Evolutionary conservation across 2,329 filamentous ascomycete species (phyloP), one percentile per base, ranked within the genome.

Genomic region (Microdochium trichocladiopsis): DNA sequence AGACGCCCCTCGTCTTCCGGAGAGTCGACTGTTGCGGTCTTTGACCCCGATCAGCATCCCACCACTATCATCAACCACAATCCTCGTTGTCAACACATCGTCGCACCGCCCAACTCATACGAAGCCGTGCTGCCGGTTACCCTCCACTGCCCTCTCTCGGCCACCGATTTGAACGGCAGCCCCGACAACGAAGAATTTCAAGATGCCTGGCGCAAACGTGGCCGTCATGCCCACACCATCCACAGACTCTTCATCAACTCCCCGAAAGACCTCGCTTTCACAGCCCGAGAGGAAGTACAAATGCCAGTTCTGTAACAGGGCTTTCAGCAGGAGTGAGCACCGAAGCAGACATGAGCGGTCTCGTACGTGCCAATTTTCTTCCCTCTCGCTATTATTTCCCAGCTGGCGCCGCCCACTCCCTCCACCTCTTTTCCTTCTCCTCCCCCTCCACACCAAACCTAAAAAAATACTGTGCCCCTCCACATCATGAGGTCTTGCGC

Each of bases 221-320:
- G 83, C 84, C 63, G 78, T 82, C 62, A 75, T 79, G 61, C 74
- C 84, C 62, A 75, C 87, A 66, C 60, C 64, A 45, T 72, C 82
- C 62, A 79, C 82, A 66, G 76, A 83, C 66, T 82, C 90, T 66
- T 82, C 85, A 66, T 80, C 87, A 68, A 81, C 82, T 63, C 80
- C 86, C 65, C 84, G 88, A 72, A 95, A 95, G 74, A 73, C 86
- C 60, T 78, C 87, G 56, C 75, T 86, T 62, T 86, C 84, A 55
- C 64, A 63, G 62, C 90, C 92, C 52, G 94, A 97, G 78, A 93
- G 95, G 79, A 96, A 96, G 75, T 99, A 99, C 84, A 96, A 97
- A 72, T 99, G 94, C 77, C 91, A 96, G 78, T 97, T 96, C 73
- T 97, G 94, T 78, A 92, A 92, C 74, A 83, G 94, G 72, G 94